Conservation (phyloP, 1,284 basidiomycete species). For the Ganoderma sp. region DNA sequence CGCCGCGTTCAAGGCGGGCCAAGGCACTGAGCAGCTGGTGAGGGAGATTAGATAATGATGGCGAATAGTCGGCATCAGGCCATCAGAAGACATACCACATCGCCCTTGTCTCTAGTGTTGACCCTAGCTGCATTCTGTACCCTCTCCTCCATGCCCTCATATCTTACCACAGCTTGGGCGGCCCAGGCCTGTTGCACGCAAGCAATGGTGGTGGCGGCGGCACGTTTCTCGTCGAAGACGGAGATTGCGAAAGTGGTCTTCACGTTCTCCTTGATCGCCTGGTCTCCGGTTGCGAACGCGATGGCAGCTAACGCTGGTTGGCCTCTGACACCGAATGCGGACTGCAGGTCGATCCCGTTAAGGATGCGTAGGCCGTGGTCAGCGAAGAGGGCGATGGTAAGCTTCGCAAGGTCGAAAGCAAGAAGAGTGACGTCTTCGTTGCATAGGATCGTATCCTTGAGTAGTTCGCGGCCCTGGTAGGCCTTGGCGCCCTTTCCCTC, state of each 20-base stretch:
- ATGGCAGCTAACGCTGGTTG: constrained; percentile 53
- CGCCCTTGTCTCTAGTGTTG: constrained; percentile 31
- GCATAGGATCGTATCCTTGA: constrained; percentile 38
- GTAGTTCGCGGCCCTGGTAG: constrained; percentile 33
- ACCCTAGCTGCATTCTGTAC: constrained; percentile 32
- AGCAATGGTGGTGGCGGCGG: constrained; percentile 28
- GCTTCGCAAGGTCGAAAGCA: constrained; percentile 52
- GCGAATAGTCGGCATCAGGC: too few relatives aligned
- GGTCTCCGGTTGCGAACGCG: constrained; percentile 48
- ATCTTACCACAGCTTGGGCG: constrained; percentile 31
- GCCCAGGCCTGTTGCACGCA: constrained; percentile 36
- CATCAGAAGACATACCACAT: constrained; percentile 27
- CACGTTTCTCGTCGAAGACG: constrained; percentile 26
- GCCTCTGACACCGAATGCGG: constrained; percentile 25
- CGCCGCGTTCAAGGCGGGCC: constrained; percentile 55
- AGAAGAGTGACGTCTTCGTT: constrained; percentile 38
- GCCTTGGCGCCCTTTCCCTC: constrained; percentile 30
- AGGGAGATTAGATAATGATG: constrained; percentile 8
- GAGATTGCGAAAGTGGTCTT: constrained; percentile 44
- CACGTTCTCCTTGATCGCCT: constrained; percentile 49
- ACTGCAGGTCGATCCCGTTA: constrained; percentile 62
- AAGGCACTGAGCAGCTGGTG: constrained; percentile 45
- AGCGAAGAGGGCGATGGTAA: constrained; percentile 49
- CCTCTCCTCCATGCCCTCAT: constrained; percentile 37
- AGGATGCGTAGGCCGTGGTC: constrained; percentile 48